Conservation (phyloP, 2,329 filamentous ascomycete genomes). For the Magnaporthiopsis incrustans region DNA sequence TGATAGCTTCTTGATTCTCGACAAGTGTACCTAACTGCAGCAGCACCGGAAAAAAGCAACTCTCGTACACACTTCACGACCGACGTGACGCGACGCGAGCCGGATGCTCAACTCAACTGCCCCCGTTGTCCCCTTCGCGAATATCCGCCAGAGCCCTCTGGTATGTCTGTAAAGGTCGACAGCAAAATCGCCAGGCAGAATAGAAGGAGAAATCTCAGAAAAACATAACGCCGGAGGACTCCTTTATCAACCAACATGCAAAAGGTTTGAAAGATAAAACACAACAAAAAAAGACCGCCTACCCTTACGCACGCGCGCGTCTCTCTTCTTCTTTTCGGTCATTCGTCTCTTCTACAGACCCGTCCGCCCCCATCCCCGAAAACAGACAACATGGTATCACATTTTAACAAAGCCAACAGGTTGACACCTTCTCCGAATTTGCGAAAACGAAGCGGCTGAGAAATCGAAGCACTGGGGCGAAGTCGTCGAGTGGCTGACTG, state of each 20-base stretch:
- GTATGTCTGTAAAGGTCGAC: too few relatives aligned
- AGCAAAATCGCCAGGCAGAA: not conserved
- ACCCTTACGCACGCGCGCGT: not conserved
- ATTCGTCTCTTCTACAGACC: not conserved
- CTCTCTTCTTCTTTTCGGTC: not conserved
- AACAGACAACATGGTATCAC: not conserved
- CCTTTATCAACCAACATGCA: not conserved
- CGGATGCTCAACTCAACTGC: too few relatives aligned
- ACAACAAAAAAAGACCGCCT: not conserved
- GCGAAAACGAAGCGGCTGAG: not conserved
- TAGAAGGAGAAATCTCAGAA: not conserved
- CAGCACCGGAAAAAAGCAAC: too few relatives aligned
- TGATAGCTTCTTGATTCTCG: too few relatives aligned
- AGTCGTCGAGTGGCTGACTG: too few relatives aligned
- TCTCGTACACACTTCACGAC: not conserved
- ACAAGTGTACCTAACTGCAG: too few relatives aligned
- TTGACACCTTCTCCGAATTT: not conserved
- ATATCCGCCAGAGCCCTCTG: too few relatives aligned
- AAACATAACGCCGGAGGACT: not conserved
- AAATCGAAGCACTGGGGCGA: not conserved
- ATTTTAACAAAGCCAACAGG: not conserved
- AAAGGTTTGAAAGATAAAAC: not conserved
- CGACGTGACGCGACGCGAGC: too few relatives aligned
- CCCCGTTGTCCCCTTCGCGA: too few relatives aligned
- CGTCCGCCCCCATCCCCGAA: too few relatives aligned